Conservation (phyloP, 2,329 filamentous ascomycete species). For the Colletotrichum tofieldiae region DNA sequence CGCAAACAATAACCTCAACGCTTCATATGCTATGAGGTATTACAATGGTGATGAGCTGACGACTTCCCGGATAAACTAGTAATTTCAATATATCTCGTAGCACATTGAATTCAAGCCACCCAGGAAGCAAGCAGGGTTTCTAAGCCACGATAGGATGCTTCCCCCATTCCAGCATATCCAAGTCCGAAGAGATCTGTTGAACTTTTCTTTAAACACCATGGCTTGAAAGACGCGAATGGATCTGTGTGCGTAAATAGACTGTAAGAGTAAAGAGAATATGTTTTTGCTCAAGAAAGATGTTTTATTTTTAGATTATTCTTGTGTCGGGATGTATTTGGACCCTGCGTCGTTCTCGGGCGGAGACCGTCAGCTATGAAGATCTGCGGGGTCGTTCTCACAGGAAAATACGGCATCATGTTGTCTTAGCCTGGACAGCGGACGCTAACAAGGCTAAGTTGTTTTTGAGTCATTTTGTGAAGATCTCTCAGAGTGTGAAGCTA, state of each 20-base stretch:
- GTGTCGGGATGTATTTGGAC: too few relatives aligned
- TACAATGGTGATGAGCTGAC: too few relatives aligned
- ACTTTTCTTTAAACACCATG: too few relatives aligned
- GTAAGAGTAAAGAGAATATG: too few relatives aligned
- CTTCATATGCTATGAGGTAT: too few relatives aligned
- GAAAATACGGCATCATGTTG: background rate
- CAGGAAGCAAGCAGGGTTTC: background rate
- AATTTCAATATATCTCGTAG: too few relatives aligned
- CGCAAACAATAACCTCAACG: background rate
- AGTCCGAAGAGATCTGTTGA: background rate
- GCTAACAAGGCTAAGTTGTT: too few relatives aligned
- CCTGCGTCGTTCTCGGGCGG: too few relatives aligned
- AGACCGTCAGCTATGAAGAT: background rate
- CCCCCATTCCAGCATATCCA: background rate
- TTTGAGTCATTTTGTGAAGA: background rate
- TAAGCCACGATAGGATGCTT: background rate
- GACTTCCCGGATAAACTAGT: rapidly evolving
- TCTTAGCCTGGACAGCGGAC: background rate
- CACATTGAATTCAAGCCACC: background rate
- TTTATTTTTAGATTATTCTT: too few relatives aligned
- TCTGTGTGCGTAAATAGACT: too few relatives aligned
- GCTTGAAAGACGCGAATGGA: too few relatives aligned
- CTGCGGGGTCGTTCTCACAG: background rate
- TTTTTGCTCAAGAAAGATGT: too few relatives aligned
- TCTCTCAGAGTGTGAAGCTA: background rate